Evolutionary conservation across 108 stramenopile species (phyloP), one percentile per base, ranked within the genome.

Genomic region (Parietichytrium sp.): DNA sequence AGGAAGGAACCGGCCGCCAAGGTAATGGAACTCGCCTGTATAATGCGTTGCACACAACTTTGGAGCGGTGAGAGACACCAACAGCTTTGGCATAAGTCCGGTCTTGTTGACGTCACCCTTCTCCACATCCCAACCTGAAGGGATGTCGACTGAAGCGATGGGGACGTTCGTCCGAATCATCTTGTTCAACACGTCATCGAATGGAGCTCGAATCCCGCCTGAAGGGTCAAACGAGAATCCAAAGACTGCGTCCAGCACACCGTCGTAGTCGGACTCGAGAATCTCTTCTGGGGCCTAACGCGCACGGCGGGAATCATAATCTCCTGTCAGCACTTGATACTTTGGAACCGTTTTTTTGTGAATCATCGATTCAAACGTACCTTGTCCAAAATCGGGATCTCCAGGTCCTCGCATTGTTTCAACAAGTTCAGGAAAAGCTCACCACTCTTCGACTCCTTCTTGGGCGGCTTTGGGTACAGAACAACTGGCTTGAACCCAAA

Each of bases 181-280:
- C 52, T 83, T 78, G 3, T 80, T 7, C 29, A 98, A 82, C n/a
- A 94, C 88, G 1, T 84, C 88, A 47, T 89, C 93, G 83, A 95
- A 98, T 4, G 98, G 97, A 77, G 93, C 93, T 29, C 97, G 89
- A 6, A 86, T 52, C 1, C 90, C 88, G 3, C 94, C 93, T 16
- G 88, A 84, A 81, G 61, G 61, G 6, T 33, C 36, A 72, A 97
- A 97, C 23, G 92, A 91, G 91, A 99, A 99, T 7, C 98, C 98
- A 86, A 99, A 99, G 27, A 99, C 89, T 8, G 94, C 93, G 84
- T 99, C 98, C 6, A 99, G 88, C n/a, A 99, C 92, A n/a, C 90
- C 52, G 61, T 93, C 92, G 55, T 52, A 92, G 2, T 54, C 20
- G 20, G 61, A 78, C 83, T 47, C n/a, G n/a, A 77, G 38, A 10